A percentile compares a stretch with the other conserved stretches of the same genome.
Evolutionary conservation across 352 stramenopile genomes (phyloP).

Genomic region (Pythium pyrilobum): DNA sequence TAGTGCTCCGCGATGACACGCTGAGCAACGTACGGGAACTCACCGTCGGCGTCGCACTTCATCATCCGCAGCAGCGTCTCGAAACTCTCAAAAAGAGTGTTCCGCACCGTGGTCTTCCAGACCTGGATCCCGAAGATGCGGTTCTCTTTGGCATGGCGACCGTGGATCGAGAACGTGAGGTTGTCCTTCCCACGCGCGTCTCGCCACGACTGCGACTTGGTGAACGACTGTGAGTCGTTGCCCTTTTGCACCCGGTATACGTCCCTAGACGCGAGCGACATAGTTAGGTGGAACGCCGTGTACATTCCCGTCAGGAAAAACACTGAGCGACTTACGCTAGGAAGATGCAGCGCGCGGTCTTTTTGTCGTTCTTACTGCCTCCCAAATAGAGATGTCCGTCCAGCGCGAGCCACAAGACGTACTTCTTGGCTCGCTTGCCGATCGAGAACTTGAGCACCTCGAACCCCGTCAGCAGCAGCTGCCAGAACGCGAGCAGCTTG

Average conservation of each 20-base stretch:
- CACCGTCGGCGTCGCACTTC: conserved; percentile 42
- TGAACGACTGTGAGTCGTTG: conserved; percentile 37
- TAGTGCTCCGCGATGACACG: conserved; percentile 41
- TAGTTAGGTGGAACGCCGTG: too few species aligned
- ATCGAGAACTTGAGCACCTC: conserved; percentile 48
- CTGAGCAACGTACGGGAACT: conserved; percentile 42
- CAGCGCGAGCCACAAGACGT: conserved; percentile 42
- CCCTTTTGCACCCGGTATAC: conserved; percentile 39
- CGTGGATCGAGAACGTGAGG: conserved; percentile 43
- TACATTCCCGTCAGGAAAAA: too few species aligned
- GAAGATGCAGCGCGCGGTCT: conserved; percentile 34
- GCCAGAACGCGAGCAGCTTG: conserved; percentile 50
- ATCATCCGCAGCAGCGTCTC: conserved; percentile 32
- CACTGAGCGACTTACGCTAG: conserved; percentile 43
- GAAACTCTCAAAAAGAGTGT: conserved; percentile 45
- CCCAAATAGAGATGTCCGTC: conserved; percentile 41
- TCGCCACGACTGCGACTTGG: conserved; percentile 45
- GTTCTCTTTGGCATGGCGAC: conserved; percentile 27
- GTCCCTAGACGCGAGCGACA: conserved; percentile 22
- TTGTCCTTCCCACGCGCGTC: conserved; percentile 38
- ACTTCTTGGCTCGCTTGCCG: conserved; percentile 38
- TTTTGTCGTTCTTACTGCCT: conserved; percentile 38
- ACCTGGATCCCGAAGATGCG: conserved; percentile 49
- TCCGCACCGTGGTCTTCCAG: conserved; percentile 33
- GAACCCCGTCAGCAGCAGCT: conserved; percentile 48